Evolutionary conservation across 805 yeast species (phyloP).

Genomic region (Ogataea corticis): DNA sequence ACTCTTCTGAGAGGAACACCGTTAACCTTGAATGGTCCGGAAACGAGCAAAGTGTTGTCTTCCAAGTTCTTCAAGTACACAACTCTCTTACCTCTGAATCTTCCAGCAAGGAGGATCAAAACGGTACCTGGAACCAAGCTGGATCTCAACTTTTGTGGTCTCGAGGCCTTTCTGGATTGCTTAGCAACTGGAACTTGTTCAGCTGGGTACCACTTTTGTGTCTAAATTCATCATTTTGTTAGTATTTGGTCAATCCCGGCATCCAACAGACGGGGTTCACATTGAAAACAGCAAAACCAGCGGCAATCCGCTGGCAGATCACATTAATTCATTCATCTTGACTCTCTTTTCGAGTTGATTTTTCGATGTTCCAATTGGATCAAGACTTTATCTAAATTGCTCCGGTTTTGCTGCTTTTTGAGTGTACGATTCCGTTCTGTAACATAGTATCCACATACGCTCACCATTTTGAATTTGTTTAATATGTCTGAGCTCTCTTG

Average conservation of each 20-base stretch:
- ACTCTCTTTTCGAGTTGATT: background rate
- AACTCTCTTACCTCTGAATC: slow-evolving; percentile 99
- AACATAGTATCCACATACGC: slow-evolving; percentile 5
- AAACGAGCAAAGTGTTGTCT: slow-evolving; percentile 95
- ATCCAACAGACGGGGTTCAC: background rate
- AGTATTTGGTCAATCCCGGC: slow-evolving; percentile 7
- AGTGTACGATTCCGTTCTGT: background rate
- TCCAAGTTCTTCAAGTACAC: slow-evolving; percentile 95
- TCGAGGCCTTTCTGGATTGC: slow-evolving; percentile 84
- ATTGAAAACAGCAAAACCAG: too few relatives aligned
- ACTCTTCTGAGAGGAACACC: slow-evolving; percentile 99
- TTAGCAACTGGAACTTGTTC: slow-evolving; percentile 86
- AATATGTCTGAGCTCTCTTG: background rate
- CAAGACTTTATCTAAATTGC: background rate
- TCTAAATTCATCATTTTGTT: slow-evolving; percentile 32
- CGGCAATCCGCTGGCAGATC: background rate
- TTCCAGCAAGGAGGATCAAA: slow-evolving; percentile 95
- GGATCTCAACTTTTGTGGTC: slow-evolving; percentile 94
- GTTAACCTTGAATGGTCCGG: slow-evolving; percentile 99
- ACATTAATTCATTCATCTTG: too few relatives aligned
- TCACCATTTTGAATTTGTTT: slow-evolving; percentile 6
- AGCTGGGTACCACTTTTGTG: slow-evolving; percentile 93
- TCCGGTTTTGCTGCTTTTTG: background rate
- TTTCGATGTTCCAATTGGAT: background rate
- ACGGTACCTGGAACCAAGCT: slow-evolving; percentile 98